Evolutionary conservation across 768 basidiomycete genomes (phyloP), one percentile per base, ranked within the genome.

Genomic region (Boletus rufocinnamomeus): DNA sequence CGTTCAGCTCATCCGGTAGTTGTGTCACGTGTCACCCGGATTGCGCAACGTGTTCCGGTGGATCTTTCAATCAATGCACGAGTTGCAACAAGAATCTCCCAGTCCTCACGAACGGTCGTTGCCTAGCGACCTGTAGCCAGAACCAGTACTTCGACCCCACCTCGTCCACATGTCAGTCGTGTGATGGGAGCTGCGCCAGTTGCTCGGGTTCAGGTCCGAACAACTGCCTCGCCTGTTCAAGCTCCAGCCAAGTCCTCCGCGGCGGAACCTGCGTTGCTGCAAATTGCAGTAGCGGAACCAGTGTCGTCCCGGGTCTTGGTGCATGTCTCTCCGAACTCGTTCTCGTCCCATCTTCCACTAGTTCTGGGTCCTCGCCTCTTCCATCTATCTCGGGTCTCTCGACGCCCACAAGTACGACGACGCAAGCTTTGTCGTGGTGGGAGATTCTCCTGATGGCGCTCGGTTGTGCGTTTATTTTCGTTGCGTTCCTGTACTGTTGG

Each of bases 21-120:
- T 95, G 93, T 75, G 67, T 84, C 54, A 65, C 85, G 6, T 96
- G 94, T 71, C 93, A 95, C 59, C 85, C 91, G 0, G 94, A 95
- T 68, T 96, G 93, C 66, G 84, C 83, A 17, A 85, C 88, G 2
- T 96, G 94, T 73, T 84, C 85, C 25, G 92, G 91, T n/a, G 66
- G 81, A 23, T 82, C 85, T 0, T 91, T 91, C 75, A 85, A 84
- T 67, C 87, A 93, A 68, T 96, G 93, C 73, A 79, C 84, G 9
- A 82, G 82, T 49, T 95, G 93, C 66, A 79, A 84, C 34, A 65
- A 84, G 28, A 74, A 77, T 23, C 82, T 85, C 0, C 93, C 91
- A 0, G 89, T 93, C 40, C 83, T 87, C 47, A 82, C 82, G 40
- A 84, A 82, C 54, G 91, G 91, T 28, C 81, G 92, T 52, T 94